Evolutionary conservation across 2,329 filamentous ascomycete species (phyloP).

Genomic region (Clarireedia hainanense): DNA sequence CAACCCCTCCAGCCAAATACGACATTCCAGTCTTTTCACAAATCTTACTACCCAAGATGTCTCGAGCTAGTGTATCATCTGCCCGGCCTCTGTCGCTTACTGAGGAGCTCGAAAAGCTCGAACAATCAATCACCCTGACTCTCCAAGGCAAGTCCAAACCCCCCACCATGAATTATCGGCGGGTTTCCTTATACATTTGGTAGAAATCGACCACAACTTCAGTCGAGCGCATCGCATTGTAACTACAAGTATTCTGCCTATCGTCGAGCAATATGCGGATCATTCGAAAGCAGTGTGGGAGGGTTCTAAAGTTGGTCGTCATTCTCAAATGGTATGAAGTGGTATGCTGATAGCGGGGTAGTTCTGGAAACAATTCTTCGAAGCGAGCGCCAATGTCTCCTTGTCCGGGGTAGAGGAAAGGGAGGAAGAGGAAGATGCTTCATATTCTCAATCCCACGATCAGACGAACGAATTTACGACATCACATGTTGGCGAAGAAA

Average conservation of each 20-base stretch:
- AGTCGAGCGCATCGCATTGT: constrained; percentile 95
- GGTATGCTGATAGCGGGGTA: constrained; percentile 32
- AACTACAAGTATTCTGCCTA: constrained; percentile 82
- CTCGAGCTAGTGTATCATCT: constrained; percentile 31
- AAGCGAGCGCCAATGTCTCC: constrained; percentile 94
- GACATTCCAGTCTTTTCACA: neutral
- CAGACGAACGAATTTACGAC: constrained; percentile 25
- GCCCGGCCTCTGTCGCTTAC: constrained; percentile 65
- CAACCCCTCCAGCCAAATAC: neutral
- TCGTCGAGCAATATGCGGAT: constrained; percentile 92
- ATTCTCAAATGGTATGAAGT: neutral
- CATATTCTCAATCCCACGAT: constrained; percentile 29
- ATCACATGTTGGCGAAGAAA: constrained; percentile 30
- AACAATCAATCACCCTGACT: constrained; percentile 94
- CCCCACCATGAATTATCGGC: neutral
- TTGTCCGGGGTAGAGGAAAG: constrained; percentile 89
- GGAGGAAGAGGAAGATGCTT: constrained; percentile 47
- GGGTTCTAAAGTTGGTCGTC: constrained; percentile 67
- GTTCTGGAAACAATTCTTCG: constrained; percentile 99
- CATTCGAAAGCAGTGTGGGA: constrained; percentile 95
- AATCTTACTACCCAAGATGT: constrained; percentile 16
- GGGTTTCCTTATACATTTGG: constrained; percentile 9
- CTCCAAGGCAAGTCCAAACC: constrained; percentile 60
- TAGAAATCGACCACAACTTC: constrained; percentile 98
- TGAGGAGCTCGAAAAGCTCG: constrained; percentile 90